phyloP scores from a whole-genome alignment of 352 stramenopile genomes.

The Nothophytophthora sp. region DNA sequence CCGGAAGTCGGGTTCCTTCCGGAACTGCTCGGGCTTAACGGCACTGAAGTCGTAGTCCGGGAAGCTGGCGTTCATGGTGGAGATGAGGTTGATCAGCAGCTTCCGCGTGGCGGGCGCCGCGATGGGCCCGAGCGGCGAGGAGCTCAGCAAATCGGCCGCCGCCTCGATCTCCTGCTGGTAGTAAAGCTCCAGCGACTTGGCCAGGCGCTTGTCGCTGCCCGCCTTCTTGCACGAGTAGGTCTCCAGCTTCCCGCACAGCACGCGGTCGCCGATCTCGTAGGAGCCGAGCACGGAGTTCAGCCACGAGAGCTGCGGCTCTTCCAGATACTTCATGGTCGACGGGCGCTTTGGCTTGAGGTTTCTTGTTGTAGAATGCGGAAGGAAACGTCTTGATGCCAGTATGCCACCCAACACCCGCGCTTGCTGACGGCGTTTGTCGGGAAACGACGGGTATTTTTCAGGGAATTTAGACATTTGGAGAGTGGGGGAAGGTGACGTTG shows the following conservation, averaged over 20 bases:
- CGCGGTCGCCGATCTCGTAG: slow-evolving; percentile 87
- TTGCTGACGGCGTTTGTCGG: too few species aligned
- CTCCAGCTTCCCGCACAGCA: slow-evolving; percentile 88
- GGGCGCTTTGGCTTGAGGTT: slow-evolving; percentile 4
- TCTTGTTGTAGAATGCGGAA: slow-evolving; percentile 11
- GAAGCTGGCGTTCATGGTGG: slow-evolving; percentile 94
- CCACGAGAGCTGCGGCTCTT: slow-evolving; percentile 89
- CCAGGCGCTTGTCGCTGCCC: slow-evolving; percentile 91
- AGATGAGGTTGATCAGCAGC: slow-evolving; percentile 93
- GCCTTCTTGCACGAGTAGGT: slow-evolving; percentile 94
- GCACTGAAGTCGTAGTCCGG: slow-evolving; percentile 93
- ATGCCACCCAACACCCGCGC: too few species aligned
- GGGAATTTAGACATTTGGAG: too few species aligned
- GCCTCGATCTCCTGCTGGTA: slow-evolving; percentile 84
- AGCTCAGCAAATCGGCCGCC: slow-evolving; percentile 51
- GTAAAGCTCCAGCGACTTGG: slow-evolving; percentile 87
- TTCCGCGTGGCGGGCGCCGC: slow-evolving; percentile 79
- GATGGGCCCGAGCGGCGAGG: slow-evolving; percentile 81
- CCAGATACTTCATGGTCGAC: slow-evolving; percentile 91
- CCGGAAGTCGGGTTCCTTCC: slow-evolving; percentile 84
- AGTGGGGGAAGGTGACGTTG: too few species aligned
- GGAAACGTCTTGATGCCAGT: slow-evolving; percentile 2
- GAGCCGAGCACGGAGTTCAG: slow-evolving; percentile 88
- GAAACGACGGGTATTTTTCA: too few species aligned
- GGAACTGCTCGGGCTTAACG: slow-evolving; percentile 90